phyloP scores from a whole-genome alignment of 345 rosid genomes.

The Corchorus olitorius region DNA sequence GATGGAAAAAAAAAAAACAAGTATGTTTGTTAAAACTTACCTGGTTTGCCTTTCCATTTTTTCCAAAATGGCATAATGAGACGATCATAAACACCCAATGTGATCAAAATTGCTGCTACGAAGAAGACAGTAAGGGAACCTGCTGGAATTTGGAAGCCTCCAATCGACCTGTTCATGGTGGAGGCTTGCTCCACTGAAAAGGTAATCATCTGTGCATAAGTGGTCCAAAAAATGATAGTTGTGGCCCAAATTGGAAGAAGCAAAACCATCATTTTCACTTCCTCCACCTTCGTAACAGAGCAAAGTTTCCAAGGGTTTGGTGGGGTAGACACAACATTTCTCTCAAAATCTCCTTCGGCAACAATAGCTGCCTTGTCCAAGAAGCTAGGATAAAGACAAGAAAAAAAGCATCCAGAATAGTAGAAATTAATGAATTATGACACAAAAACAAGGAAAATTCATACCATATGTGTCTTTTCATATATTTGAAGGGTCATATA shows the following conservation, averaged over 20 bases:
- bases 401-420: not conserved
- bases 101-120: slow-evolving; percentile 52
- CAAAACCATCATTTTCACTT: slow-evolving; percentile 57
- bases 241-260: slow-evolving; percentile 71
- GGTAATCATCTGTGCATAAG: slow-evolving; percentile 70
- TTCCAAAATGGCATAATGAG: slow-evolving; percentile 52
- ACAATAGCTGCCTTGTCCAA: slow-evolving; percentile 64
- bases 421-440: slow-evolving; percentile 1
- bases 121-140: slow-evolving; percentile 67
- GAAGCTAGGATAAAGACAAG: slow-evolving; percentile 35
- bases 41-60: slow-evolving; percentile 59
- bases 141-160: slow-evolving; percentile 59
- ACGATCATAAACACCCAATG: slow-evolving; percentile 55
- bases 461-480: too few relatives aligned
- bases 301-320: slow-evolving; percentile 55
- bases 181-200: slow-evolving; percentile 78
- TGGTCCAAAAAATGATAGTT: slow-evolving; percentile 63
- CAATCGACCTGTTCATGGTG: slow-evolving; percentile 59
- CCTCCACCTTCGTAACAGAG: slow-evolving; percentile 60
- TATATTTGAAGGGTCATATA: too few relatives aligned
- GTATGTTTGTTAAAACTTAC: slow-evolving; percentile 12
- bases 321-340: slow-evolving; percentile 21
- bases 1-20: not conserved
- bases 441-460: not conserved
- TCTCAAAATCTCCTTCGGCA: slow-evolving; percentile 36